Evolutionary conservation across 2,329 filamentous ascomycete genomes (phyloP).

Genomic region (Penicillium polonicum): DNA sequence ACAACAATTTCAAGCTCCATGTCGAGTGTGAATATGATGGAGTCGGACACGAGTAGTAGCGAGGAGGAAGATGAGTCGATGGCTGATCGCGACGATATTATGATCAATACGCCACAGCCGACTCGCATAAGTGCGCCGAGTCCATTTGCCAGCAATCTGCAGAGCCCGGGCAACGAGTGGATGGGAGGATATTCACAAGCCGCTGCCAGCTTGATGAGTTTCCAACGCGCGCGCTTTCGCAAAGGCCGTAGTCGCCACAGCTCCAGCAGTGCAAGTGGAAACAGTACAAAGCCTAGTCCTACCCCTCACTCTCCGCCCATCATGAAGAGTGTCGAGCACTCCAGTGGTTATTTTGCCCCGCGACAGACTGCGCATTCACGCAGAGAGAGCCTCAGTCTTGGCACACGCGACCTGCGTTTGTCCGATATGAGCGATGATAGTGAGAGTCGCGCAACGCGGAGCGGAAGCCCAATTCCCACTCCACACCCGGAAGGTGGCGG

Average conservation of each 20-base stretch:
- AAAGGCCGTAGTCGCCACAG: slow-evolving; percentile 63
- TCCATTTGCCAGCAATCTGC: slow-evolving; percentile 47
- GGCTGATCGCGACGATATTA: slow-evolving; percentile 71
- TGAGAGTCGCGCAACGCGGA: slow-evolving; percentile 49
- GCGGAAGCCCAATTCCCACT: slow-evolving; percentile 36
- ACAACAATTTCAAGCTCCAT: slow-evolving; percentile 75
- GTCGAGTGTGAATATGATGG: slow-evolving; percentile 75
- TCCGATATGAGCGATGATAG: slow-evolving; percentile 76
- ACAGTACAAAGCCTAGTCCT: slow-evolving; percentile 66
- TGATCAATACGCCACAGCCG: slow-evolving; percentile 73
- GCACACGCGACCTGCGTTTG: slow-evolving; percentile 83
- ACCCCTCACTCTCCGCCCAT: slow-evolving; percentile 77
- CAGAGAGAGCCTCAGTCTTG: slow-evolving; percentile 85
- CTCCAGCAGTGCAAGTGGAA: slow-evolving; percentile 67
- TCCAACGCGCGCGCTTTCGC: slow-evolving; percentile 62
- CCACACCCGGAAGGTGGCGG: slow-evolving; percentile 48
- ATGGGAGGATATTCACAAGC: slow-evolving; percentile 65
- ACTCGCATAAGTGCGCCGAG: slow-evolving; percentile 54
- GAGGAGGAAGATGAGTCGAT: slow-evolving; percentile 61
- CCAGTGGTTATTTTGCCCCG: slow-evolving; percentile 54
- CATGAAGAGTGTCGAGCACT: slow-evolving; percentile 54
- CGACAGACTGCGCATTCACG: slow-evolving; percentile 57
- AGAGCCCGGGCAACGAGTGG: slow-evolving; percentile 62
- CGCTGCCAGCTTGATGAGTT: slow-evolving; percentile 75
- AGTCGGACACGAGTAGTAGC: slow-evolving; percentile 73